Evolutionary conservation across 352 stramenopile species (phyloP).

Genomic region (Pythium dissimile): DNA sequence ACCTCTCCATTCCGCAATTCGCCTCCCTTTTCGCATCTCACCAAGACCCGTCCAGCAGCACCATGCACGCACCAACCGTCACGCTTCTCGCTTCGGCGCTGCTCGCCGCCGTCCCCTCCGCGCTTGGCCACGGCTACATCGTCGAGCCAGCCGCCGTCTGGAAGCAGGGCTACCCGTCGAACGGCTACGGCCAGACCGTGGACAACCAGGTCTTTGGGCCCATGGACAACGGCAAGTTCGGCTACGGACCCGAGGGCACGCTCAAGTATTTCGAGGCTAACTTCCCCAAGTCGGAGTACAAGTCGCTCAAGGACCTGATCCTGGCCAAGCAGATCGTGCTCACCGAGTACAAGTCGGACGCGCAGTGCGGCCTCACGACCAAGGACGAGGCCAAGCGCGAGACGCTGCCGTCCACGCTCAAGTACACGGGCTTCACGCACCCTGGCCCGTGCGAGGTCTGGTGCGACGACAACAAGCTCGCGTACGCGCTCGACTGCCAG

Average conservation of each 20-base stretch:
- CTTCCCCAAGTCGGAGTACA: conserved; percentile 33
- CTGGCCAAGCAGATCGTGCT: conserved; percentile 40
- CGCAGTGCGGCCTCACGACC: conserved; percentile 36
- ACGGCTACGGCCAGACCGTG: conserved; percentile 49
- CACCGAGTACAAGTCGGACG: conserved; percentile 27
- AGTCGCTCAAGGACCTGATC: conserved; percentile 39
- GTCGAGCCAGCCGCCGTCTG: conserved; percentile 37
- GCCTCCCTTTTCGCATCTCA: neutral
- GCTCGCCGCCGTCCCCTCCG: conserved; percentile 9
- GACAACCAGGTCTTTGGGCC: conserved; percentile 33
- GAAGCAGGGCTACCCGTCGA: conserved; percentile 35
- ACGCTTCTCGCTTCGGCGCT: neutral
- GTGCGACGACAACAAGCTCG: conserved; percentile 52
- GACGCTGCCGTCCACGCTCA: conserved; percentile 37
- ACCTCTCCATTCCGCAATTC: neutral
- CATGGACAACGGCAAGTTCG: conserved; percentile 37
- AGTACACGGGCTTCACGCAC: conserved; percentile 54
- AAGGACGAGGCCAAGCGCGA: conserved; percentile 36
- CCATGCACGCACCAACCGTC: neutral
- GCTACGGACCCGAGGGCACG: conserved; percentile 33
- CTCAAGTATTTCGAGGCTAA: conserved; percentile 35
- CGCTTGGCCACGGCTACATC: conserved; percentile 33
- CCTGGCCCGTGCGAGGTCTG: conserved; percentile 54
- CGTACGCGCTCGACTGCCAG: conserved; percentile 46
- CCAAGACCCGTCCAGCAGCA: too few species aligned